These are phyloP conservation scores for Gryganskiella cystojenkinii DNA, from an alignment of 192 early-diverging fungal genomes.

Conservation along the genomic window DNA sequence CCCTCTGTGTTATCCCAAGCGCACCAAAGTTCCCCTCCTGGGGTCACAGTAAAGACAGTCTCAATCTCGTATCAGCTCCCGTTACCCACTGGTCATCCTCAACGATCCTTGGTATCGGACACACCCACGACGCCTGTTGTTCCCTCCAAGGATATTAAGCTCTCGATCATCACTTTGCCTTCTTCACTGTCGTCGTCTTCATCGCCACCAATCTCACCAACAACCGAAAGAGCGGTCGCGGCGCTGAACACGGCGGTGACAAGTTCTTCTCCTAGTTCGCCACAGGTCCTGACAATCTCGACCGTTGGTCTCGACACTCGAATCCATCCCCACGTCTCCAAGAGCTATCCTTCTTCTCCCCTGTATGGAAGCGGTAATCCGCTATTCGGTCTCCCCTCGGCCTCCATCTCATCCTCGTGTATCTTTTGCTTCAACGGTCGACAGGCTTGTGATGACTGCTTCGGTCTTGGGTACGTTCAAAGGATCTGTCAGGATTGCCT, in stretches of 20 bases:
- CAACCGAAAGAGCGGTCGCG: no score
- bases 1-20: no score
- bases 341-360: not conserved
- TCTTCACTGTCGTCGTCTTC: not conserved
- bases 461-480: slow-evolving; percentile 38
- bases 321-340: not conserved
- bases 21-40: not conserved
- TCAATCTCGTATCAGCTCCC: slow-evolving; percentile 35
- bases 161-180: slow-evolving; percentile 1
- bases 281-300: no score
- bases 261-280: no score
- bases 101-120: slow-evolving; percentile 5
- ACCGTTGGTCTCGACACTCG: not conserved
- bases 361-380: no score
- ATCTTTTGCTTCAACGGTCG: slow-evolving; percentile 36
- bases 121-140: not conserved
- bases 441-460: slow-evolving; percentile 28
- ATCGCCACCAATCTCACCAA: not conserved
- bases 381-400: not conserved
- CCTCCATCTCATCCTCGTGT: slow-evolving; percentile 8
- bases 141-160: slow-evolving; percentile 5
- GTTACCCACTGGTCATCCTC: slow-evolving; percentile 13
- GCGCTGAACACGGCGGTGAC: no score
- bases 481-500: slow-evolving; percentile 34
- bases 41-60: slow-evolving; percentile 4